These are phyloP conservation scores for Pyrenophora tritici-repentis DNA, from an alignment of 2,329 filamentous ascomycete genomes.

Conservation along the genomic window DNA sequence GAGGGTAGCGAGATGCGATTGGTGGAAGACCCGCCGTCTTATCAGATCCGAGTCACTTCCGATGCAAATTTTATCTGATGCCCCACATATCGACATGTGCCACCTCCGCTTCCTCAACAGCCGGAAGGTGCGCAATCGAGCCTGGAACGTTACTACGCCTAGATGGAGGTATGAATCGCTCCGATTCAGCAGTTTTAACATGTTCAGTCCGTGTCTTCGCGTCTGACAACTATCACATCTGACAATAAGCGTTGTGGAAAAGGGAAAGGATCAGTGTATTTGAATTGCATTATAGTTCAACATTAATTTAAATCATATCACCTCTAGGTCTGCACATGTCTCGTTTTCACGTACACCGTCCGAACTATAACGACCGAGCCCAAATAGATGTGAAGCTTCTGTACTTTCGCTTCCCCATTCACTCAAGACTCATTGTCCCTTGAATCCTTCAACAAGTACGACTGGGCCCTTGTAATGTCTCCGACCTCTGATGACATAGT, in stretches of 20 bases:
- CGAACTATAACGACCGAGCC: background rate
- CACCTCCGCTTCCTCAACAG: background rate
- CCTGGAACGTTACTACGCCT: background rate
- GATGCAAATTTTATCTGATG: slow-evolving; percentile 20
- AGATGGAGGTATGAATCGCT: background rate
- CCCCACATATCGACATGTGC: slow-evolving; percentile 2
- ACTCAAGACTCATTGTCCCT: slow-evolving; percentile 20
- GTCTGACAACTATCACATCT: too few relatives aligned
- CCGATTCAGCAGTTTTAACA: too few relatives aligned
- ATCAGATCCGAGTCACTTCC: slow-evolving; percentile 13
- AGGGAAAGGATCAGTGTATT: too few relatives aligned
- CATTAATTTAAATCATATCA: too few relatives aligned
- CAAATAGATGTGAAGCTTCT: background rate
- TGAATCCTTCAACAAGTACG: slow-evolving; percentile 32
- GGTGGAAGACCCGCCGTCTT: background rate
- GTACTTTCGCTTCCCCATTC: background rate
- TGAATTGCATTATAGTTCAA: too few relatives aligned
- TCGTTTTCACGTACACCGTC: background rate
- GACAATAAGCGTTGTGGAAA: too few relatives aligned
- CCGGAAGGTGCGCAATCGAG: background rate
- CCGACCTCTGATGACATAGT: slow-evolving; percentile 38
- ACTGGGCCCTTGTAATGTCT: slow-evolving; percentile 44
- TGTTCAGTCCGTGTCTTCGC: too few relatives aligned
- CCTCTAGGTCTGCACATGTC: too few relatives aligned
- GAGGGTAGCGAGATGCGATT: slow-evolving; percentile 1